These are phyloP conservation scores for Fusarium verrucosum DNA, from an alignment of 2,329 filamentous ascomycete genomes.

Conservation along the genomic window DNA sequence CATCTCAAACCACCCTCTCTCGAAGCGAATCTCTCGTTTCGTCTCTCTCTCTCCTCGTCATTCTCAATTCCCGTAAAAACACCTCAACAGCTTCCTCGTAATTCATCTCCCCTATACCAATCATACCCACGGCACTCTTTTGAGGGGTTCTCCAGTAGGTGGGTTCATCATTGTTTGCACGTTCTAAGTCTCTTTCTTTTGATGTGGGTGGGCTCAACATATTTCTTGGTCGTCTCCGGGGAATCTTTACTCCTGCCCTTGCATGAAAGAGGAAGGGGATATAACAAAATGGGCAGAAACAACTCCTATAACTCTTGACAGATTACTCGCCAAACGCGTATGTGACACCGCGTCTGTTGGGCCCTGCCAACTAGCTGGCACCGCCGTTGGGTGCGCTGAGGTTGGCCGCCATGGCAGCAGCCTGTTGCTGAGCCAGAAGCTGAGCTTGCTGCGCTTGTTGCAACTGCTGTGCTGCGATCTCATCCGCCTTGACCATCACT, in stretches of 20 bases:
- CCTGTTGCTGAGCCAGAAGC: slow-evolving; percentile 45
- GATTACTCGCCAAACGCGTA: slow-evolving; percentile 17
- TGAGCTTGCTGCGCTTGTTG: slow-evolving; percentile 44
- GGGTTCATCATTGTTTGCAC: slow-evolving; percentile 45
- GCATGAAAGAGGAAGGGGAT: slow-evolving; percentile 42
- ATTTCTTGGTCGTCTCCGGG: slow-evolving; percentile 43
- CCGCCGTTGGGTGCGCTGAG: slow-evolving; percentile 41
- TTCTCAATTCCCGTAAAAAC: background rate
- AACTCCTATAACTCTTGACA: slow-evolving; percentile 38
- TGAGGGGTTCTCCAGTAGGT: slow-evolving; percentile 34
- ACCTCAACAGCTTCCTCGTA: background rate
- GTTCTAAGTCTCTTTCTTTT: slow-evolving; percentile 46
- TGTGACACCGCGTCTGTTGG: background rate
- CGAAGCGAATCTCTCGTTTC: slow-evolving; percentile 6
- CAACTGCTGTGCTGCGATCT: slow-evolving; percentile 51
- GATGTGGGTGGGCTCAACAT: slow-evolving; percentile 41
- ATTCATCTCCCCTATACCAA: slow-evolving; percentile 29
- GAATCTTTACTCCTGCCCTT: slow-evolving; percentile 44
- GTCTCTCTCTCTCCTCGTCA: slow-evolving; percentile 1
- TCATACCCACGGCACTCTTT: slow-evolving; percentile 43
- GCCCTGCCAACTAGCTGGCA: slow-evolving; percentile 33
- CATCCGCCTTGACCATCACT: slow-evolving; percentile 72
- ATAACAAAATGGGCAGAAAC: slow-evolving; percentile 42
- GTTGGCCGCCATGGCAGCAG: slow-evolving; percentile 29
- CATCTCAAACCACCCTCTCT: slow-evolving; percentile 14